These are phyloP conservation scores for Leccinum sublutescens DNA, from an alignment of 768 basidiomycete genomes.

Conservation along the genomic window DNA sequence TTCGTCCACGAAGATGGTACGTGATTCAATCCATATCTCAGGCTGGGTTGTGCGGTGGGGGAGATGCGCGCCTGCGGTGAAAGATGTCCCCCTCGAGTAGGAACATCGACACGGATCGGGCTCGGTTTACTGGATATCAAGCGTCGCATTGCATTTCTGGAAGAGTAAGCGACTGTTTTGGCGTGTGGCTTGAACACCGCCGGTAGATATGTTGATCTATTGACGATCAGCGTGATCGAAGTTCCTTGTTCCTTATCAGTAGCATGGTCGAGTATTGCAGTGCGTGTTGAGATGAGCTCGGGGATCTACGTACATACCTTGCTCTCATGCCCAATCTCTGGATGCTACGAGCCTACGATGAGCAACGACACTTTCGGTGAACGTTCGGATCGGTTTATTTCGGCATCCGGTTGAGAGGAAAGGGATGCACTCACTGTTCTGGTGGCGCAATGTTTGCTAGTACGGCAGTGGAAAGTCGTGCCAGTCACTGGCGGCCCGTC, in stretches of 20 bases:
- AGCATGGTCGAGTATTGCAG: constrained; percentile 3
- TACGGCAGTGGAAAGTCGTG: not conserved
- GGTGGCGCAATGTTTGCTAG: not conserved
- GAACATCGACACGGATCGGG: constrained; percentile 25
- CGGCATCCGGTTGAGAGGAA: not conserved
- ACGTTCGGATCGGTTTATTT: not conserved
- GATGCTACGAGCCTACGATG: not conserved
- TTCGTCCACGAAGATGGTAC: constrained; percentile 38
- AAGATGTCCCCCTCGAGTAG: constrained; percentile 32
- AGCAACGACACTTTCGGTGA: not conserved
- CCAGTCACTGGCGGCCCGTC: not conserved
- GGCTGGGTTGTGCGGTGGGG: constrained; percentile 9
- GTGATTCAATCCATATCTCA: constrained; percentile 26
- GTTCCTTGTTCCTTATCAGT: constrained; percentile 5
- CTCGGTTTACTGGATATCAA: constrained; percentile 28
- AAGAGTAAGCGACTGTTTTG: constrained; percentile 17
- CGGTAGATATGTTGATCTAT: constrained; percentile 3
- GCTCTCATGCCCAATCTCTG: constrained; percentile 7
- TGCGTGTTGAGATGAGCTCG: not conserved
- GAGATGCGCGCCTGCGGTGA: constrained; percentile 31
- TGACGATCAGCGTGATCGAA: not conserved
- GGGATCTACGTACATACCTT: not conserved
- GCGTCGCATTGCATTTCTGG: constrained; percentile 17
- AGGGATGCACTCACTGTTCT: not conserved
- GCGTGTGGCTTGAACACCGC: constrained; percentile 8